phyloP scores from a whole-genome alignment of 805 yeast genomes.

The Lipomyces kockii region DNA sequence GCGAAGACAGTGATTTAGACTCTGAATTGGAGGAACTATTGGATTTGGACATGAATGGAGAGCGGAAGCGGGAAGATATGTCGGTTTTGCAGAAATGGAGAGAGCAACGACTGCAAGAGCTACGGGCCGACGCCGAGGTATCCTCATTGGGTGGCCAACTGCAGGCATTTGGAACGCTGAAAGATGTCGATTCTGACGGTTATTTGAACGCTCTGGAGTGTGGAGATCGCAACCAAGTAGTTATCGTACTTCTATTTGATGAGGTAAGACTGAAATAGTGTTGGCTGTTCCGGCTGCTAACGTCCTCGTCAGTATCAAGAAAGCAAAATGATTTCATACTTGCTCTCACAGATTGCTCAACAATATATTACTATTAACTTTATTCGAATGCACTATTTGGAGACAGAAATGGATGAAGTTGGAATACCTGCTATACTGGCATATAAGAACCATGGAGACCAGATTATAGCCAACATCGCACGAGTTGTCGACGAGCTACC shows the following conservation, averaged over 20 bases:
- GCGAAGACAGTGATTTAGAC: conserved; percentile 6
- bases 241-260: conserved; percentile 16
- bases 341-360: conserved; percentile 8
- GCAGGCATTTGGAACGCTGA: conserved; percentile 10
- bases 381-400: conserved; percentile 11
- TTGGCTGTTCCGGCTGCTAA: neutral
- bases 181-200: conserved; percentile 2
- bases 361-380: conserved; percentile 4
- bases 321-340: conserved; percentile 2
- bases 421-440: conserved; percentile 17
- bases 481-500: conserved; percentile 24
- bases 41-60: conserved; percentile 13
- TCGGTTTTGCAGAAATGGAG: conserved; percentile 17
- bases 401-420: conserved; percentile 15
- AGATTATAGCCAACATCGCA: conserved; percentile 14
- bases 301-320: neutral
- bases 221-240: conserved; percentile 5
- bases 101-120: conserved; percentile 15
- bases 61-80: conserved; percentile 13
- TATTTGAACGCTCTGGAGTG: conserved; percentile 16
- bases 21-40: conserved; percentile 17
- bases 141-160: neutral
- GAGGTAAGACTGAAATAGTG: conserved; percentile 8
- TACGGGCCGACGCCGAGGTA: neutral
- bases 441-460: conserved; percentile 10